phyloP scores from a whole-genome alignment of 305 asterid genomes.

The Fraxinus sp. region DNA sequence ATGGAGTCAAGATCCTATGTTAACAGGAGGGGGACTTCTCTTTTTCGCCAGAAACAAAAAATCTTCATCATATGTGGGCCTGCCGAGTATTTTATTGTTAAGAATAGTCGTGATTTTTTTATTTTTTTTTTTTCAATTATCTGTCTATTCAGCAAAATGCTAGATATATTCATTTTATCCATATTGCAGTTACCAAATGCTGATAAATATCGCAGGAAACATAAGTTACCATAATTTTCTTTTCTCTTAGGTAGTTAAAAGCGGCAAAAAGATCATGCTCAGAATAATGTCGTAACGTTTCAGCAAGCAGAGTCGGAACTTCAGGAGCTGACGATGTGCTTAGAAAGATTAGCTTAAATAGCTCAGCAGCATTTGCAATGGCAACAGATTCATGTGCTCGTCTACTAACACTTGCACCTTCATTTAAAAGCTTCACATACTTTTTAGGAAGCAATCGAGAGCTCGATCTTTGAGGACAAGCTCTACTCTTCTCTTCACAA shows the following conservation, averaged over 20 bases:
- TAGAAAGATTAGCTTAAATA: conserved; percentile 82
- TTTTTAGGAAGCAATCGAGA: conserved; percentile 48
- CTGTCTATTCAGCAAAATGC: neutral
- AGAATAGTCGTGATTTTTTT: no score
- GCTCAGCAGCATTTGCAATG: conserved; percentile 89
- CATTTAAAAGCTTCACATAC: conserved; percentile 51
- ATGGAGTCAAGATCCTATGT: neutral
- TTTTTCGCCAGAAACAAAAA: no score
- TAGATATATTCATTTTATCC: conserved; percentile 2
- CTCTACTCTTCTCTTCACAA: conserved; percentile 41
- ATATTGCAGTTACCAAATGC: conserved; percentile 7
- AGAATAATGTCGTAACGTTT: conserved; percentile 88
- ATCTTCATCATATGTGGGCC: no score
- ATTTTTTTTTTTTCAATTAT: no score
- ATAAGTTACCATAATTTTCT: conserved; percentile 71
- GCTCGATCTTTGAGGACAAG: conserved; percentile 49
- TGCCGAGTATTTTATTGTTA: no score
- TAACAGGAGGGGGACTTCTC: no score
- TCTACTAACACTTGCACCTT: conserved; percentile 40
- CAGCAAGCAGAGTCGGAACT: conserved; percentile 70
- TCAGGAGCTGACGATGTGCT: conserved; percentile 74
- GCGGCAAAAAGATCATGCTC: conserved; percentile 98
- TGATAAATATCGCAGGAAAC: conserved; percentile 21
- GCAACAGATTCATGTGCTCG: conserved; percentile 77
- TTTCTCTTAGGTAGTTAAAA: conserved; percentile 86